Evolutionary conservation across 768 basidiomycete genomes (phyloP), one percentile per base, ranked within the genome.

Genomic region (Boletus vinaceobasis): DNA sequence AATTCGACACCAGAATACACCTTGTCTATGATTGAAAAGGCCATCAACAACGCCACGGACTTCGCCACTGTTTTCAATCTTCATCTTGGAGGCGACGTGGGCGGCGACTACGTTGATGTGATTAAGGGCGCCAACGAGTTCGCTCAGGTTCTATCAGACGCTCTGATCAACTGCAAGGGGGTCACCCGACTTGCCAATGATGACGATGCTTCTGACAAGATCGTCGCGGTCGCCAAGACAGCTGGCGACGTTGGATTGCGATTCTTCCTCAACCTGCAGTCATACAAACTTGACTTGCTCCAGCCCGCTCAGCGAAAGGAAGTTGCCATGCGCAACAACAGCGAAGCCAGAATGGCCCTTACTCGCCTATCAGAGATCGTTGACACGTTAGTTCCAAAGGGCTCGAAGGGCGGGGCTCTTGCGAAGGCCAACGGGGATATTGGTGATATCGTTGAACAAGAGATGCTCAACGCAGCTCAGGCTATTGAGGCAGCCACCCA

Each of bases 1-100:
- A 96, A 91, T 67, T 93, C 96, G n/a, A 98, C 97, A 0, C 97
- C 97, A 4, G 96, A 98, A 69, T 98, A 98, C 70, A 96, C 94
- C 1, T 77, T 98, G 17, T 97, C 97, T 1, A 95, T 98, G 88
- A 93, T 98, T 66, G 97, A 99, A 72, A 98, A 98, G 74, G 88
- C 93, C 2, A 75, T 88, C 68, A 95, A 90, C 70, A 96, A 90
- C 63, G 93, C 95, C 15, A 98, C 86, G 44, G 96, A 99, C 65
- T 98, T 99, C 65, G 97, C 96, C 10, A 90, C 89, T 17, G 79
- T 93, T 53, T 98, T 93, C 77, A 93, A 93, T 68, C 83, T 97
- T 10, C 92, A 91, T 72, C 81, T 98, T 21, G 81, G 85, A 56
- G 87, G 87, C 23, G 93, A 96, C 60, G 76, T 77, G 42, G 96